Evolutionary conservation across 2,329 filamentous ascomycete species (phyloP).

Genomic region (Alternaria arbusti): DNA sequence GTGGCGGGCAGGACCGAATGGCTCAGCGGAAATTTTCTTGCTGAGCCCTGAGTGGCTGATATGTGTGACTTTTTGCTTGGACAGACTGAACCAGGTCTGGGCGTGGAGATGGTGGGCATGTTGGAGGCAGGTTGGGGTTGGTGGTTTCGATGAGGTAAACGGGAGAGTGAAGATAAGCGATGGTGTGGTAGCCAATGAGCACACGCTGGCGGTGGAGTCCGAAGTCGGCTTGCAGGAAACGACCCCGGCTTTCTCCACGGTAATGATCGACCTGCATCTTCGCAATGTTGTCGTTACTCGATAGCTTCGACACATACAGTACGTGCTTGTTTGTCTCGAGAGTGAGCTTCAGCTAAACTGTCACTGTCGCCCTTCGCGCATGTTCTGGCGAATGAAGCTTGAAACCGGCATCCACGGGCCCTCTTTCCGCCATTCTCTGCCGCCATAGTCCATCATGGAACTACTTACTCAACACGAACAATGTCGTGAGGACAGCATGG

Average conservation of each 20-base stretch:
- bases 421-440: background rate
- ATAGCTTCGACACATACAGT: constrained; percentile 21
- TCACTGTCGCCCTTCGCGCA: background rate
- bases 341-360: background rate
- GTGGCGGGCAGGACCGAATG: constrained; percentile 13
- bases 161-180: constrained; percentile 28
- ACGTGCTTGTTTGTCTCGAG: background rate
- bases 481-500: background rate
- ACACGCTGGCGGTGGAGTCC: background rate
- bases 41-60: constrained; percentile 16
- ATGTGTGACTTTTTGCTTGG: background rate
- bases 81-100: constrained; percentile 6
- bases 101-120: constrained; percentile 19
- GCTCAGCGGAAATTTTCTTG: constrained; percentile 8
- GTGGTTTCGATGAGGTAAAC: constrained; percentile 35
- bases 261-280: constrained; percentile 8
- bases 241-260: constrained; percentile 18
- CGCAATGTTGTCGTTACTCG: constrained; percentile 13
- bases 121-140: constrained; percentile 16
- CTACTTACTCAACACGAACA: background rate
- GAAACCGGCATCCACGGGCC: background rate
- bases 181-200: constrained; percentile 18
- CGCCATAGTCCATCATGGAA: background rate
- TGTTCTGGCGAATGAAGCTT: too few relatives aligned
- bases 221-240: constrained; percentile 12